Percentiles rank a stretch among this genome's conserved stretches.
phyloP scores from a whole-genome alignment of 2,329 filamentous ascomycete genomes.

The Neodidymelliopsis sp. region DNA sequence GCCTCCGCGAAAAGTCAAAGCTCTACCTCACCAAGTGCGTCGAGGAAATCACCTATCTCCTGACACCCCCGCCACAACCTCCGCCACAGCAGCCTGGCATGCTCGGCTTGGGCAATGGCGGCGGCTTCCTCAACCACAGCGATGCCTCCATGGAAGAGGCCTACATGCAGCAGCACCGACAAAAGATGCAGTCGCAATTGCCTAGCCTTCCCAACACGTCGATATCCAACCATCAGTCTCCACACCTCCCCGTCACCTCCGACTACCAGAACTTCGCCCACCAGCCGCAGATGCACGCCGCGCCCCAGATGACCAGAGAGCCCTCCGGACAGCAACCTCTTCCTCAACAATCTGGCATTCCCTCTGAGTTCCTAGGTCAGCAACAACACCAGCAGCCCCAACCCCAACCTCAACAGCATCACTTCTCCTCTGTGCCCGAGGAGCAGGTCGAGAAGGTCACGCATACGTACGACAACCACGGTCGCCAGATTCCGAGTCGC shows the following conservation, averaged over 20 bases:
- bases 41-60: slow-evolving; percentile 72
- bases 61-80: slow-evolving; percentile 69
- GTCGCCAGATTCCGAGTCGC: slow-evolving; percentile 57
- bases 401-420: slow-evolving; percentile 42
- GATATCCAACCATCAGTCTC: slow-evolving; percentile 69
- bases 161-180: slow-evolving; percentile 65
- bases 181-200: slow-evolving; percentile 58
- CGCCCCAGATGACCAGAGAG: slow-evolving; percentile 55
- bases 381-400: slow-evolving; percentile 23
- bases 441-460: slow-evolving; percentile 66
- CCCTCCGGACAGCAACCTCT: slow-evolving; percentile 52
- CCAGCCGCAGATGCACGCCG: slow-evolving; percentile 50
- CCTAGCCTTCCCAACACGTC: slow-evolving; percentile 47
- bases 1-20: slow-evolving; percentile 68
- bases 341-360: slow-evolving; percentile 43
- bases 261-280: slow-evolving; percentile 51
- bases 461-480: slow-evolving; percentile 66
- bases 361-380: slow-evolving; percentile 50
- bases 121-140: slow-evolving; percentile 56
- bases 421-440: slow-evolving; percentile 56
- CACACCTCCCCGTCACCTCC: slow-evolving; percentile 53
- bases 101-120: slow-evolving; percentile 46
- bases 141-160: slow-evolving; percentile 67
- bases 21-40: slow-evolving; percentile 71
- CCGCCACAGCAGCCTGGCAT: slow-evolving; percentile 60